These are phyloP conservation scores for Zygnema circumcarinatum DNA, from an alignment of 139 green algal species.

Conservation along the genomic window DNA sequence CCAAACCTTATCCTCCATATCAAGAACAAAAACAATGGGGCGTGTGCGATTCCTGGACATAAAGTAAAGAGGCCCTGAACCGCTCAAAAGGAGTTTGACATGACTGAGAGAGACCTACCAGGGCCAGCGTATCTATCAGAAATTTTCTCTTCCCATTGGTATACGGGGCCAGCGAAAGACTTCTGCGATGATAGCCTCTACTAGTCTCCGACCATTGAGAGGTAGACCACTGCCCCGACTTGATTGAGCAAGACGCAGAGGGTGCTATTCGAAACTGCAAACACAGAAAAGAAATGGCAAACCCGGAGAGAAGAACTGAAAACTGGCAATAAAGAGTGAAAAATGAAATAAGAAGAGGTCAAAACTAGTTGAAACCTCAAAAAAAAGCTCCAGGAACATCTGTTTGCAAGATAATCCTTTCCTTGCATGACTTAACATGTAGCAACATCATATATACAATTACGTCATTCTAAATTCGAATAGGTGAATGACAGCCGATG, in stretches of 20 bases:
- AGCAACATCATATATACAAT: background rate
- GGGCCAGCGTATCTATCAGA: constrained; percentile 39
- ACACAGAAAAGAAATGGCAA: background rate
- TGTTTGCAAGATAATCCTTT: background rate
- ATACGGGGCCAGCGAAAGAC: background rate
- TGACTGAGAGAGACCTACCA: constrained; percentile 11
- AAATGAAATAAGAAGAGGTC: background rate
- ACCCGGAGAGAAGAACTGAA: background rate
- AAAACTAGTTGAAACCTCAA: background rate
- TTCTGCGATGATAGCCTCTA: background rate
- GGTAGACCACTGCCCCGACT: background rate
- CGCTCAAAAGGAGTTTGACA: constrained; percentile 14
- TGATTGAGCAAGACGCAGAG: too few species aligned
- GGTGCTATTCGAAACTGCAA: too few species aligned
- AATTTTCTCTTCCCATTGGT: constrained; percentile 21
- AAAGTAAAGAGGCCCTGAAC: background rate
- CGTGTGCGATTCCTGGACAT: background rate
- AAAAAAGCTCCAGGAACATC: background rate
- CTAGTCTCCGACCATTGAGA: background rate
- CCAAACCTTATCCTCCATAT: background rate
- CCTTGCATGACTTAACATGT: background rate
- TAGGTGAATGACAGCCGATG: background rate
- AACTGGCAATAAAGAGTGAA: background rate
- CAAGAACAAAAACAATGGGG: background rate
- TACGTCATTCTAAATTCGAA: background rate